Conservation (phyloP, 1,139 yeast species). For the Hyphopichia fennica region DNA sequence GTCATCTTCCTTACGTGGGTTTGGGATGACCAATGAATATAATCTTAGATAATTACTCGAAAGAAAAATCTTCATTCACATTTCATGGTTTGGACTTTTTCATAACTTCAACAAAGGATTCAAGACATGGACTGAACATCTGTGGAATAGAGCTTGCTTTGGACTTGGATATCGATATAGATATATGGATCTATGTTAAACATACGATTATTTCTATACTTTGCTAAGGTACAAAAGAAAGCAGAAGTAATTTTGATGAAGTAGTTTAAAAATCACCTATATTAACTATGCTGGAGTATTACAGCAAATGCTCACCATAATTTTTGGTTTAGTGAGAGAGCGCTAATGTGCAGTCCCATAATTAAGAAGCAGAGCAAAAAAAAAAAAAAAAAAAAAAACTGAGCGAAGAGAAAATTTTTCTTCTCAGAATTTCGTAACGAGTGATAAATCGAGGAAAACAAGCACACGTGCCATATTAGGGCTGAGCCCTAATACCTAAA, state of each 20-base stretch:
- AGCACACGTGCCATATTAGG: slow-evolving; percentile 10
- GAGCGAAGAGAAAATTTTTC: too few species aligned
- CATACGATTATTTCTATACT: slow-evolving; percentile 1
- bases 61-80: neutral
- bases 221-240: neutral
- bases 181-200: neutral
- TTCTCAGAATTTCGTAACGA: too few species aligned
- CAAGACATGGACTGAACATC: too few species aligned
- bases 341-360: neutral
- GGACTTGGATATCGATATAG: neutral
- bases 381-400: neutral
- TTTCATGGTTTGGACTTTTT: neutral
- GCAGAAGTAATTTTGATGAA: neutral
- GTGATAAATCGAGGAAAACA: neutral
- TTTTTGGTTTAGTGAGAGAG: neutral
- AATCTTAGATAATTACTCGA: neutral
- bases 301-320: neutral
- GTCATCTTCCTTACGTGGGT: too few species aligned
- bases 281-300: neutral
- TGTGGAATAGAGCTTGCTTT: neutral
- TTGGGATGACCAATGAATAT: neutral
- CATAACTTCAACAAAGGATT: neutral
- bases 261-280: slow-evolving; percentile 1
- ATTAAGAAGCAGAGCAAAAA: neutral
- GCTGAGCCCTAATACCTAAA: slow-evolving; percentile 12